Conservation (phyloP, 345 rosid species). For the Tarenaya hassleriana region DNA sequence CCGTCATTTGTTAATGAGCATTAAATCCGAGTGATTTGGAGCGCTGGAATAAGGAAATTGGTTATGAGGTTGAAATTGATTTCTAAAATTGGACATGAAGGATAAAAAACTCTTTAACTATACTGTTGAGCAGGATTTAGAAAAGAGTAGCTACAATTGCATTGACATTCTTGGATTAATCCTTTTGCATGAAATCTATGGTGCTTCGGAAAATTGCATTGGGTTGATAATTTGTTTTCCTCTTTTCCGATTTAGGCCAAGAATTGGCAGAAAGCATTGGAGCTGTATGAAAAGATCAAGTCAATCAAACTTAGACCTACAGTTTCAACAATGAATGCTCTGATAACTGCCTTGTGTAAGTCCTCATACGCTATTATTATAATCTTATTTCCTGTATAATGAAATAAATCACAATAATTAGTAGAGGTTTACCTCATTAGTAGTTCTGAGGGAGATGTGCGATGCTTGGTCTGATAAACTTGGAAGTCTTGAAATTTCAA, state of each 20-base stretch:
- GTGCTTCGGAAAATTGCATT: neutral
- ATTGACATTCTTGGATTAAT: conserved; percentile 4
- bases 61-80: conserved; percentile 1
- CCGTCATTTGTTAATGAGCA: neutral
- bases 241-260: conserved; percentile 51
- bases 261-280: conserved; percentile 83
- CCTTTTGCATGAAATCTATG: conserved; percentile 6
- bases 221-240: conserved; percentile 11
- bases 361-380: conserved; percentile 11
- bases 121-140: no score
- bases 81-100: conserved; percentile 6
- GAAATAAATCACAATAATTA: no score
- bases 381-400: neutral
- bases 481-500: no score
- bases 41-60: neutral
- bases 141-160: neutral
- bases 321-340: conserved; percentile 77
- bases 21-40: neutral
- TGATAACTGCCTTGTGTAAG: conserved; percentile 89
- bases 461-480: no score
- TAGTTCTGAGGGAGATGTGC: no score
- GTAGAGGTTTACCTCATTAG: no score
- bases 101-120: neutral
- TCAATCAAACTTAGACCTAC: conserved; percentile 57
- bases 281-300: conserved; percentile 68